Base-by-base conservation (phyloP, 2,329 filamentous ascomycete genomes). In the Clathrospora elynae region DNA sequence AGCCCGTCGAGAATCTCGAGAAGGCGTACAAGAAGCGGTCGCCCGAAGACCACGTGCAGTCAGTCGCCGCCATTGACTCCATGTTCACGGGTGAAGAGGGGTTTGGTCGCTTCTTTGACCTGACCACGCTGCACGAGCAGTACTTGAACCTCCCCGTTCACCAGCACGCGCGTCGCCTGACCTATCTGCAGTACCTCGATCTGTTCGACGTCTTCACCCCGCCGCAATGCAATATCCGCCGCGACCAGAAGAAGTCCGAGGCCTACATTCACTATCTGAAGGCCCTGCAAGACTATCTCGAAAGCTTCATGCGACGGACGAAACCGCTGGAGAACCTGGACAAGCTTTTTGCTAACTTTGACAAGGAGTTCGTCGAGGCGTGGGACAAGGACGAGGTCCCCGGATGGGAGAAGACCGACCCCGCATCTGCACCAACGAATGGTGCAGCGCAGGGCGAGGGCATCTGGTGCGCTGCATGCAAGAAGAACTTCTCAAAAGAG, bases 71-170 rank as follows among this genome's bases (percentile, higher is more conserved):
- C 37, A 85, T 96, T 33, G 92, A 97, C 64, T 84, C 83, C 44
- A 87, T 97, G 76, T 99, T 99, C 71, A 95, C 90, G 0, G 93
- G 93, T 49, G 95, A 99, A 71, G 93, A 99, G 70, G 87, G 86
- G 0, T 96, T 87, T 62, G 93, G 93, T 29, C 87, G 90, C 57
- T 99, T 89, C 71, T 88, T 99, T 62, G 93, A 99, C 69, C 74
- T 99, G 32, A 92, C 87, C 12, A 81, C 78, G 25, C 82, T 85
- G 55, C 91, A 97, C 71, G 92, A 97, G 64, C 79, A 87, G 10
- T 99, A 90, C 66, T 79, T 96, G 47, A 99, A 99, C 65, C 78
- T 99, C 6, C 87, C 90, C 2, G 86, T 87, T 6, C 84, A 91
- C 13, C 95, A 95, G 71, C 64, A 68, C 33, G 66, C 66, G 23